Base-by-base conservation (phyloP, 2,329 filamentous ascomycete species). In the Apiospora arundinis region DNA sequence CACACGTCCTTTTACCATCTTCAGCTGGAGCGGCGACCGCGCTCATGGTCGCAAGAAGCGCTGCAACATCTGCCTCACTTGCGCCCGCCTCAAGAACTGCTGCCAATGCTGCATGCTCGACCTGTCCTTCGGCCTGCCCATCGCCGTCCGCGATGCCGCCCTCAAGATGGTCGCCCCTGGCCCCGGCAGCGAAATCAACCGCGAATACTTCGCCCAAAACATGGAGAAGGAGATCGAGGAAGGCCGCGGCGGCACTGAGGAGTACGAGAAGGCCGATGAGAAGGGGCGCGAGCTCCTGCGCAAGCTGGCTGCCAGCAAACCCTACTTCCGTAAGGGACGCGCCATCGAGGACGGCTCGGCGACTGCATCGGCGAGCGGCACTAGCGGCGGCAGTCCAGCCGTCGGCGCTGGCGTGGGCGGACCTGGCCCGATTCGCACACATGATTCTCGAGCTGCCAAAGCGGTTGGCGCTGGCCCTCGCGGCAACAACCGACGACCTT, bases 91-190 rank as follows among this genome's bases (percentile, higher is more conserved):
- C 75, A 99, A 99, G 84, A 99, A 99, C 85, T 98, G 96, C 85
- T 99, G 96, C 80, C 96, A 99, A 85, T 95, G 92, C 84, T 99
- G 96, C 86, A 98, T 98, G 94, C 92, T 99, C 69, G 96, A 99
- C 87, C 85, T 99, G 72, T 95, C 94, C 16, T 99, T 98, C 79
- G 97, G 96, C 32, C 87, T 99, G 40, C 96, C 96, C 14, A 97
- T 99, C 78, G 93, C 95, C 18, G 93, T 99, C 72, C 91, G 96
- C 79, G 96, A 99, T 85, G 96, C 96, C 3, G 96, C 97, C 6
- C 87, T 99, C 74, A 98, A 98, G 86, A 97, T 99, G 93, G 93
- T 98, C 56, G 95, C 95, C 0, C 95, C 96, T 0, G 96, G 96
- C 0, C 96, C 96, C 0, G 90, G 94, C 74, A 97, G 94, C 80